Evolutionary conservation across 257 asterid species (phyloP).

Genomic region (Thymus quinquecostatus): DNA sequence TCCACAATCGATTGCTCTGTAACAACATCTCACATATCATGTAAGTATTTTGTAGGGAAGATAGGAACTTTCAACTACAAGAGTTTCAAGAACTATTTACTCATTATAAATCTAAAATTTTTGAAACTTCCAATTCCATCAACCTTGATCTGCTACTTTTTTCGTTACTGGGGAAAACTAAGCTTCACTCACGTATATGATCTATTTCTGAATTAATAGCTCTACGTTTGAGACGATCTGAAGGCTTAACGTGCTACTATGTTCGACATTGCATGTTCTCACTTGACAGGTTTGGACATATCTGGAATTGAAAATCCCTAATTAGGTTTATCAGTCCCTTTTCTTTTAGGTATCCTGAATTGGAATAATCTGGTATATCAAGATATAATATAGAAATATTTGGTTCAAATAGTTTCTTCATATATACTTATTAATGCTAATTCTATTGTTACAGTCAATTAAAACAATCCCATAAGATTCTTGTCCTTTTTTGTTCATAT

Average conservation of each 20-base stretch:
- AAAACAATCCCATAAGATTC: too few species aligned
- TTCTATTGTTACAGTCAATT: neutral
- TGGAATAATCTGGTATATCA: slow-evolving; percentile 16
- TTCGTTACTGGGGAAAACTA: neutral
- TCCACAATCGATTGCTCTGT: slow-evolving; percentile 78
- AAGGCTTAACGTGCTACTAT: neutral
- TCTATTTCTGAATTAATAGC: neutral
- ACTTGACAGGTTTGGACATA: neutral
- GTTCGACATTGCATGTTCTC: neutral
- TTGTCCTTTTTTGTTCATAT: too few species aligned
- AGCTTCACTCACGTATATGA: too few species aligned
- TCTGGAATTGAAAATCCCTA: neutral
- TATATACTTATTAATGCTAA: neutral
- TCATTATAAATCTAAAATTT: neutral
- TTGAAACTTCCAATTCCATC: slow-evolving; percentile 7
- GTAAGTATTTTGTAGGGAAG: neutral
- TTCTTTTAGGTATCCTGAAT: neutral
- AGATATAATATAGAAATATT: neutral
- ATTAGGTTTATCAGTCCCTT: neutral
- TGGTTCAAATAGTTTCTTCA: neutral
- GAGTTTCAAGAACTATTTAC: neutral
- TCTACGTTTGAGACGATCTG: neutral
- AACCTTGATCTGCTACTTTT: slow-evolving; percentile 2
- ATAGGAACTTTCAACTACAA: neutral
- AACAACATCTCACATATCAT: slow-evolving; percentile 14